phyloP scores from a whole-genome alignment of 768 basidiomycete genomes.

The Xanthoconium purpureum region DNA sequence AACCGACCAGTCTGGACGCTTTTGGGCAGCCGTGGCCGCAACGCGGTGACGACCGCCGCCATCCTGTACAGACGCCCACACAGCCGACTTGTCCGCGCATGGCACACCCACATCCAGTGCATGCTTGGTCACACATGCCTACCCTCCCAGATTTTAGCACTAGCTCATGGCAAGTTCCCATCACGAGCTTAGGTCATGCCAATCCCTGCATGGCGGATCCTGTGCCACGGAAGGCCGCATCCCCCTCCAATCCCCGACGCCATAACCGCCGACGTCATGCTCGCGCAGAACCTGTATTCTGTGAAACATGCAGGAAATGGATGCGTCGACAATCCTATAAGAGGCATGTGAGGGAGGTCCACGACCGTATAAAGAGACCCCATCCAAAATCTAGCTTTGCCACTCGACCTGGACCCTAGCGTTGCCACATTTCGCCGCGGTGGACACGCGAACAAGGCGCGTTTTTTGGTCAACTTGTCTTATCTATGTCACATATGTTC shows the following conservation, averaged over 20 bases:
- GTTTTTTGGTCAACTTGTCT: background rate
- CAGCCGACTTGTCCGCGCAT: background rate
- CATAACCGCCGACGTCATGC: background rate
- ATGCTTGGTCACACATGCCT: background rate
- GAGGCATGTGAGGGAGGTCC: slow-evolving; percentile 22
- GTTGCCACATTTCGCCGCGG: background rate
- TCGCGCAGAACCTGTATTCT: background rate
- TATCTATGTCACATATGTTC: background rate
- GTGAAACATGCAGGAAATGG: slow-evolving; percentile 8
- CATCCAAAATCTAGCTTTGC: background rate
- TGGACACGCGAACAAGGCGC: slow-evolving; percentile 7
- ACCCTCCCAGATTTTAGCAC: background rate
- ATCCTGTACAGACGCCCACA: slow-evolving; percentile 20
- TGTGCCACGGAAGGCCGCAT: slow-evolving; percentile 2
- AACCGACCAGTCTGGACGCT: background rate
- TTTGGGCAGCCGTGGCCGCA: background rate
- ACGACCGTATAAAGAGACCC: slow-evolving; percentile 16
- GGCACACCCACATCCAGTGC: background rate
- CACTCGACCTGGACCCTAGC: background rate
- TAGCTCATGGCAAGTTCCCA: background rate
- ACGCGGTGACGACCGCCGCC: background rate
- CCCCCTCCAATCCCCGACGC: slow-evolving; percentile 1
- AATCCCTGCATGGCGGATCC: background rate
- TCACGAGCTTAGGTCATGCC: background rate
- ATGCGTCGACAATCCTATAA: slow-evolving; percentile 18